phyloP scores from a whole-genome alignment of 805 yeast genomes.

The Candida wancherniae region DNA sequence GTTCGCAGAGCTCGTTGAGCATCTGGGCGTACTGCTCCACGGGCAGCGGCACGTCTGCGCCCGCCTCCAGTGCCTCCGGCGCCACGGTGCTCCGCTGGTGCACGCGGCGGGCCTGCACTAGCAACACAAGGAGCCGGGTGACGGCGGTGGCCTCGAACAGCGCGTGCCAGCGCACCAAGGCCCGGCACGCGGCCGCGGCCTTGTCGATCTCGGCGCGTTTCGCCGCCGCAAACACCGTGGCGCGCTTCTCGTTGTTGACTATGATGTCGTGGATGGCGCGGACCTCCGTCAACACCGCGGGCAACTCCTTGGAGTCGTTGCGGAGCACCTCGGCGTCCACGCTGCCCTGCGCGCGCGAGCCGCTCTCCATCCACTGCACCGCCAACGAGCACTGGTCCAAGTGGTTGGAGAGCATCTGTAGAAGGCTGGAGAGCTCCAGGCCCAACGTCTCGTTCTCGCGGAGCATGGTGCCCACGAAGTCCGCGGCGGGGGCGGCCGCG shows the following conservation, averaged over 20 bases:
- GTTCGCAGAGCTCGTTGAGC: slow-evolving; percentile 27
- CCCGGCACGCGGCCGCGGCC: slow-evolving; percentile 13
- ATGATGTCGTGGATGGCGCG: slow-evolving; percentile 31
- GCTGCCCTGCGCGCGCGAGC: slow-evolving; percentile 33
- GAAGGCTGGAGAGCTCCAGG: slow-evolving; percentile 60
- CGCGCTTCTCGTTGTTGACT: slow-evolving; percentile 30
- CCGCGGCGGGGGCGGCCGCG: slow-evolving; percentile 1
- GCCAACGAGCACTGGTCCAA: slow-evolving; percentile 72
- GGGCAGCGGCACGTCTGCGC: neutral
- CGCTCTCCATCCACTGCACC: slow-evolving; percentile 5
- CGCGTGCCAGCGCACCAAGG: slow-evolving; percentile 17
- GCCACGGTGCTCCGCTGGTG: neutral
- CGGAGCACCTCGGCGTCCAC: slow-evolving; percentile 43
- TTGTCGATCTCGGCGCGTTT: slow-evolving; percentile 14
- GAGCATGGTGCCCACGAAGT: slow-evolving; percentile 8
- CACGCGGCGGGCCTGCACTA: slow-evolving; percentile 1
- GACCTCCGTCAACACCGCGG: slow-evolving; percentile 43
- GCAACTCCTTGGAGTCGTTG: slow-evolving; percentile 53
- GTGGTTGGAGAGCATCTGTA: slow-evolving; percentile 73
- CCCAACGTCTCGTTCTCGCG: slow-evolving; percentile 49
- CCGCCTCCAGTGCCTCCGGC: too few relatives aligned
- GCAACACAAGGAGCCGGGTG: slow-evolving; percentile 17
- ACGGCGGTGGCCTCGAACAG: slow-evolving; percentile 23
- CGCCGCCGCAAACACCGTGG: slow-evolving; percentile 19
- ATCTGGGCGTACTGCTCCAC: slow-evolving; percentile 22